A percentile compares a stretch with the other conserved stretches of the same genome.
These are phyloP conservation scores for Cucurbita moschata DNA, from an alignment of 306 rosid species.

Conservation along the genomic window DNA sequence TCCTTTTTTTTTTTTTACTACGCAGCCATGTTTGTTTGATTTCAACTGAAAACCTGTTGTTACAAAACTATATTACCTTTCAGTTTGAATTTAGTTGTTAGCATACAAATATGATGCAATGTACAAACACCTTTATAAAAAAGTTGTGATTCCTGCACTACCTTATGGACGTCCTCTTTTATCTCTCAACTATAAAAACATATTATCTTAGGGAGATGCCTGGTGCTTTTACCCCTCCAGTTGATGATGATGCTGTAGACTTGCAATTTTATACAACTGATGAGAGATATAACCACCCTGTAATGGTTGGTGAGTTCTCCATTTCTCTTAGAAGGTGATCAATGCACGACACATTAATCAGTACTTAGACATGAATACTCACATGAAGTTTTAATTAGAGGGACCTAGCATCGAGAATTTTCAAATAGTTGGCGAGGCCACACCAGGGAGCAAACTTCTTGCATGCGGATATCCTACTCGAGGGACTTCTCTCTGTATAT, in stretches of 20 bases:
- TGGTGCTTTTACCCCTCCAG: constrained; percentile 18
- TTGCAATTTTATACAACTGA: constrained; percentile 11
- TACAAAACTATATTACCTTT: neutral
- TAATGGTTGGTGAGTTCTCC: constrained; percentile 22
- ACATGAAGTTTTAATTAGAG: constrained; percentile 24
- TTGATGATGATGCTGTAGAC: constrained; percentile 17
- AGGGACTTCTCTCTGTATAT: constrained; percentile 86
- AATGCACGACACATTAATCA: neutral
- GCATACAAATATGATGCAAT: neutral
- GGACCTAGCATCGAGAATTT: constrained; percentile 84
- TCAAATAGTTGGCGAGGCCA: constrained; percentile 78
- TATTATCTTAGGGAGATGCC: constrained; percentile 37
- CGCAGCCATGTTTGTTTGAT: too few relatives aligned
- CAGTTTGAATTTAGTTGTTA: neutral
- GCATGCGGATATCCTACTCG: constrained; percentile 89
- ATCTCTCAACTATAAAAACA: neutral
- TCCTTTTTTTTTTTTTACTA: too few relatives aligned
- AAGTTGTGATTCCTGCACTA: neutral
- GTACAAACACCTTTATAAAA: neutral
- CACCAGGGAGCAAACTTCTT: constrained; percentile 80
- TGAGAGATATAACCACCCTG: constrained; percentile 24
- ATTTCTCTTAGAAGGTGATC: constrained; percentile 39
- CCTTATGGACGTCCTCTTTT: neutral
- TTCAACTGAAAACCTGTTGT: neutral
- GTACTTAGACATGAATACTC: constrained; percentile 6